Conservation (phyloP, 2,329 filamentous ascomycete genomes). For the Trichophyton simii region DNA sequence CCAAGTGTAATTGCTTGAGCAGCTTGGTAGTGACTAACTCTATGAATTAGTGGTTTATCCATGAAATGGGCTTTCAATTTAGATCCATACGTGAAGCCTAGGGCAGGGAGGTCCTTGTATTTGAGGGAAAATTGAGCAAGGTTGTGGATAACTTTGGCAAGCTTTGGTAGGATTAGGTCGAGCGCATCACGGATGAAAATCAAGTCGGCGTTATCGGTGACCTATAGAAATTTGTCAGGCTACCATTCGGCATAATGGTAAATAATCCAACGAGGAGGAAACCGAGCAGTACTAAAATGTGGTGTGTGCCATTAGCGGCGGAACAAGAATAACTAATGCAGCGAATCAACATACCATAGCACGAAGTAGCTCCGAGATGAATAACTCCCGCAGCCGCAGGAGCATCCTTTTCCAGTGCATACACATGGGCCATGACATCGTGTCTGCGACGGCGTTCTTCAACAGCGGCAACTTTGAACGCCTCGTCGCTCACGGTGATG, state of each 20-base stretch:
- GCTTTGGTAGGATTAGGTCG: conserved; percentile 61
- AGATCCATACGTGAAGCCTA: conserved; percentile 63
- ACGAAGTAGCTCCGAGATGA: conserved; percentile 53
- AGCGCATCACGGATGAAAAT: conserved; percentile 65
- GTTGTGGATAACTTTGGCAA: conserved; percentile 67
- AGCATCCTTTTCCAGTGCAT: conserved; percentile 55
- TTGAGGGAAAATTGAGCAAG: conserved; percentile 59
- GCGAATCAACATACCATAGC: conserved; percentile 6
- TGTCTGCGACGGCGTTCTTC: conserved; percentile 65
- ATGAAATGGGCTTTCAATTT: neutral
- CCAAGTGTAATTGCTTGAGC: conserved; percentile 52
- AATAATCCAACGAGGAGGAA: neutral
- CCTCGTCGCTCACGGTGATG: conserved; percentile 60
- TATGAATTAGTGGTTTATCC: neutral
- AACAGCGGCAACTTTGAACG: conserved; percentile 59
- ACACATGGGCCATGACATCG: conserved; percentile 55
- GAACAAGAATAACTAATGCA: neutral
- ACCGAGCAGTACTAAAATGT: neutral
- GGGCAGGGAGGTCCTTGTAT: conserved; percentile 58
- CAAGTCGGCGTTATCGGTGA: conserved; percentile 14
- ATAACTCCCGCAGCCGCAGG: conserved; percentile 73
- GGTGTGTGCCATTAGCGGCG: neutral
- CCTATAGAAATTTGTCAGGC: neutral
- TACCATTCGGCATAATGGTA: neutral
- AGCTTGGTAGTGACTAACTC: conserved; percentile 7